These are phyloP conservation scores for Apiospora marii DNA, from an alignment of 2,329 filamentous ascomycete species.

Conservation along the genomic window DNA sequence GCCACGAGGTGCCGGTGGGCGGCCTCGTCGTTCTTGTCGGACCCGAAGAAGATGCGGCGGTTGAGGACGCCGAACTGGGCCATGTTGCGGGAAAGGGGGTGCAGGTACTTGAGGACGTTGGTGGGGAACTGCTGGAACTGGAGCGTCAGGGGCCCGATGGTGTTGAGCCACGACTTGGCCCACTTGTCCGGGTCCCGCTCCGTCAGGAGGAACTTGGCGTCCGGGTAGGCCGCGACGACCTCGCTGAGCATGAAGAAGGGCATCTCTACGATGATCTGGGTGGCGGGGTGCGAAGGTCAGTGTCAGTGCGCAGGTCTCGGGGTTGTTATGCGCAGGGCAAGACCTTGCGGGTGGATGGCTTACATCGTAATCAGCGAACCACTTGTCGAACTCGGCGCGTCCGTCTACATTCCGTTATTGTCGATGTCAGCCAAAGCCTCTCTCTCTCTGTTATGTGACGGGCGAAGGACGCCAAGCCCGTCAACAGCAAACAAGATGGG, in stretches of 20 bases:
- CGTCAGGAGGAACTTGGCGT: constrained; percentile 47
- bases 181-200: constrained; percentile 47
- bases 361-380: constrained; percentile 49
- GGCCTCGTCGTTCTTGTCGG: constrained; percentile 33
- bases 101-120: constrained; percentile 37
- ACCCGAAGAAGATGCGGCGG: constrained; percentile 16
- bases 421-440: background rate
- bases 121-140: constrained; percentile 35
- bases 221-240: constrained; percentile 41
- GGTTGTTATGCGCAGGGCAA: background rate
- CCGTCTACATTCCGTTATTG: constrained; percentile 34
- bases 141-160: constrained; percentile 31
- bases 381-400: constrained; percentile 49
- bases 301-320: background rate
- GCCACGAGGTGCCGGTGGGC: constrained; percentile 33
- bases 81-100: constrained; percentile 30
- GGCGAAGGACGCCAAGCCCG: background rate
- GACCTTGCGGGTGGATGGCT: background rate
- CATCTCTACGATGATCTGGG: constrained; percentile 41
- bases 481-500: background rate
- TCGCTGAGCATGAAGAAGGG: constrained; percentile 43
- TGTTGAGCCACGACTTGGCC: constrained; percentile 42
- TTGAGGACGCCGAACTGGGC: constrained; percentile 21
- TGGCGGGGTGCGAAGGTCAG: background rate
- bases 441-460: rapidly evolving